These are phyloP conservation scores for Raphanus raphanistrum DNA, from an alignment of 345 rosid species.

Conservation along the genomic window DNA sequence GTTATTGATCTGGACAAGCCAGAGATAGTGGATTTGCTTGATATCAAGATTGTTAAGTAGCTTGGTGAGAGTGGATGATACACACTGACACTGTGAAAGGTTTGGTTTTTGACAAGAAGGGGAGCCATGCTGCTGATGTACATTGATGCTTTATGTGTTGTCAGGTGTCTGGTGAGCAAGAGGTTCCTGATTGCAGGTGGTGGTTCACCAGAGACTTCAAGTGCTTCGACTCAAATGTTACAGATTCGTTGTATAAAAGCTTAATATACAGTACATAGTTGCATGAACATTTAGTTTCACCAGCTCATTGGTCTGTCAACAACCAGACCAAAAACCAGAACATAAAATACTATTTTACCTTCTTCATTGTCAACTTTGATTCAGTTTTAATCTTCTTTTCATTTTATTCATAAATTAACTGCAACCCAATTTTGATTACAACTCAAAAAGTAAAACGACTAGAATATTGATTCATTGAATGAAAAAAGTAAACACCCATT, in stretches of 20 bases:
- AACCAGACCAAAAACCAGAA: constrained; percentile 24
- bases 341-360: background rate
- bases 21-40: background rate
- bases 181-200: background rate
- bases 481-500: background rate
- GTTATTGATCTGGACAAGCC: background rate
- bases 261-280: background rate
- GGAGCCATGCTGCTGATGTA: too few species aligned
- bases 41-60: too few species aligned
- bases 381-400: background rate
- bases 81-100: too few species aligned
- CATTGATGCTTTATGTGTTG: background rate
- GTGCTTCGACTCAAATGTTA: background rate
- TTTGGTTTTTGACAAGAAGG: too few species aligned
- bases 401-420: constrained; percentile 30
- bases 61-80: too few species aligned
- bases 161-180: background rate
- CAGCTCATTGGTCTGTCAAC: constrained; percentile 32
- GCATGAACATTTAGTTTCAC: constrained; percentile 28
- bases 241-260: constrained; percentile 25
- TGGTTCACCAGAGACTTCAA: background rate
- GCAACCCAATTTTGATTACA: constrained; percentile 38
- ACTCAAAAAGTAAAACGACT: constrained; percentile 30
- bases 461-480: constrained; percentile 23
- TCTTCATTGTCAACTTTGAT: constrained; percentile 14